Base-by-base conservation (phyloP, 2,329 filamentous ascomycete genomes). In the Calycina marina region DNA sequence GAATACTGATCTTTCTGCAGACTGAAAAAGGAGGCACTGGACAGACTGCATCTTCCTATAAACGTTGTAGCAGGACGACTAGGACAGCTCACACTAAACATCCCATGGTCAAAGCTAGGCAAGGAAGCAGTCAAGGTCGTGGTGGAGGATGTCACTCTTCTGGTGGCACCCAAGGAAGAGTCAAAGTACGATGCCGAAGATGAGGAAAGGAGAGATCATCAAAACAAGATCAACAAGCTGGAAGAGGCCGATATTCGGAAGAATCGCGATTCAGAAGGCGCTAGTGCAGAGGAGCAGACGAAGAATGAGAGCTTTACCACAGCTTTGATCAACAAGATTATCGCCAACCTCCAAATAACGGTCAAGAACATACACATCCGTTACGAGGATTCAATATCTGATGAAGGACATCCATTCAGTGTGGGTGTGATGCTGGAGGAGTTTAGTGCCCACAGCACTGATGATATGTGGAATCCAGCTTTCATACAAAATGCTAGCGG, bases 361-460 rank as follows among this genome's bases (percentile, higher is more conserved):
- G 77, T 99, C 56, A 96, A 93, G 65, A 98, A 96, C 54, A 93
- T 99, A 38, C 90, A 99, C 55, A 72, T 98, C 42, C 82, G 90
- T 47, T 99, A 98, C 57, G 90, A 99, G 58, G 90, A 99, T 58
- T 86, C 88, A 10, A 84, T 98, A 48, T 92, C 90, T 13, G 82
- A 86, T 6, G 86, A 88, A 0, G 86, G 85, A 1, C 90, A 98
- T 54, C 88, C 92, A 0, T 98, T 98, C 48, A 84, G 90, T 4
- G 69, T 93, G 4, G 90, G 92, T 30, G 54, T 98, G 38, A 98
- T 86, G 0, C 69, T 99, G 36, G 81, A 93, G 51, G 88, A 96
- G 56, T 86, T 99, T 60, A 96, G 90, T 53, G 92, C 92, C 10
- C 76, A 96, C 51, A 96, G 86, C 56, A 98, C 90, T 4, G 83